A percentile compares a stretch with the other conserved stretches of the same genome.
Conservation (phyloP, 73 alveolate genomes). For the Paramecium octaurelia region DNA sequence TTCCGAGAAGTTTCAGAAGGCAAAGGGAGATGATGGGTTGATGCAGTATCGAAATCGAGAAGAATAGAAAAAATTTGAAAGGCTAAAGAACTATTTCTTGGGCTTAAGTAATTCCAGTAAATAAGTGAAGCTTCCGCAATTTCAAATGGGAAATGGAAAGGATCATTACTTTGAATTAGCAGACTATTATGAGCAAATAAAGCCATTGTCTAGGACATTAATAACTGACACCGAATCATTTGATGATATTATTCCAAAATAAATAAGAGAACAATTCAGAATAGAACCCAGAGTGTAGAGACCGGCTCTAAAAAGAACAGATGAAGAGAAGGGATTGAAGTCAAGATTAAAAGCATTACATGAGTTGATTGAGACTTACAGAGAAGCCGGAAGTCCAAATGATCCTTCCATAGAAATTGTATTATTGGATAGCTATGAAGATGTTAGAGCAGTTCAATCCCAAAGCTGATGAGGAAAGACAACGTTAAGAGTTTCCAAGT, state of each 20-base stretch:
- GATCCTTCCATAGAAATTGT: constrained; percentile 16
- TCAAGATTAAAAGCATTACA: background rate
- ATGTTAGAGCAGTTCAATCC: background rate
- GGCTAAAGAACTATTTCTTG: background rate
- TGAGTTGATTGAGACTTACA: background rate
- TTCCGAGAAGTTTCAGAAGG: background rate
- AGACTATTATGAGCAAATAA: background rate
- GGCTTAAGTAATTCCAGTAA: constrained; percentile 2
- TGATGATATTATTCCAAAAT: constrained; percentile 15
- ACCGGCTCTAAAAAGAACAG: background rate
- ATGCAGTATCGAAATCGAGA: background rate
- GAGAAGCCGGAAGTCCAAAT: background rate
- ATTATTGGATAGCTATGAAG: background rate
- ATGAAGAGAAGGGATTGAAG: background rate
- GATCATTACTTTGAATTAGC: constrained; percentile 17
- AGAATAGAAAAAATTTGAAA: background rate
- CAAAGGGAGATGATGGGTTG: background rate
- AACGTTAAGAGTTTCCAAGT: background rate
- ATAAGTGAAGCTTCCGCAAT: background rate
- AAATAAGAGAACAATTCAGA: background rate
- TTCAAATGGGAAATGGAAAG: background rate
- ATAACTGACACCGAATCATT: constrained; percentile 13
- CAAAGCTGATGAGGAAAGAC: background rate
- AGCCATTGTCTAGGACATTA: background rate
- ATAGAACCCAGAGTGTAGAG: background rate